Evolutionary conservation across 139 green algal genomes (phyloP).

Genomic region (Ostreobium quekettii): DNA sequence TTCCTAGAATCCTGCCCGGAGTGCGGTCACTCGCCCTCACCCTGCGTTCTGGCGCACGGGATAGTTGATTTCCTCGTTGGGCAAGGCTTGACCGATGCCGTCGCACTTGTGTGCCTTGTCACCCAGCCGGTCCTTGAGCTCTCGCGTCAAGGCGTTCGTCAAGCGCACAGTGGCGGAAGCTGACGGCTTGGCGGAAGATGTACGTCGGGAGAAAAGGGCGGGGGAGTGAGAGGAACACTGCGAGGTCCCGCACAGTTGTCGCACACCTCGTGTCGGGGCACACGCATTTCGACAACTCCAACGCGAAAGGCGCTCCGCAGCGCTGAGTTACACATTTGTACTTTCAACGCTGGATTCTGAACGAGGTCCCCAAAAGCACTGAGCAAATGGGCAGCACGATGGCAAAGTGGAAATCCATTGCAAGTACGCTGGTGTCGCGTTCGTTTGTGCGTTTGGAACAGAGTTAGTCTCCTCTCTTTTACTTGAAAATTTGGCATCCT

Average conservation of each 20-base stretch:
- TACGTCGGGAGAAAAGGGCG: too few relatives aligned
- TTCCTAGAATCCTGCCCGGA: too few relatives aligned
- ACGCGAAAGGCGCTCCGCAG: background rate
- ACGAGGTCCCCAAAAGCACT: background rate
- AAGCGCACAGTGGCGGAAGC: background rate
- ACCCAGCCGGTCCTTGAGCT: constrained; percentile 3
- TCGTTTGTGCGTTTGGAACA: background rate
- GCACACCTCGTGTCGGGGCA: background rate
- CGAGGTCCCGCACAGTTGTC: background rate
- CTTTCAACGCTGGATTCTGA: background rate
- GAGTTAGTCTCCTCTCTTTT: background rate
- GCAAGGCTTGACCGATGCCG: too few relatives aligned
- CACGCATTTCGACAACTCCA: background rate
- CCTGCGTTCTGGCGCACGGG: too few relatives aligned
- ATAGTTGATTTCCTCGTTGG: too few relatives aligned
- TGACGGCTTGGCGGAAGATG: constrained; percentile 12
- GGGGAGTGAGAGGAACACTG: background rate
- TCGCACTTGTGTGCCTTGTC: too few relatives aligned
- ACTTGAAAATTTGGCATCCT: background rate
- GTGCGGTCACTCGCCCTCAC: too few relatives aligned
- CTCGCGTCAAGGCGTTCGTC: constrained; percentile 6
- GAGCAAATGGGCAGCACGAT: background rate
- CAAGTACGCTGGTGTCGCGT: too few relatives aligned
- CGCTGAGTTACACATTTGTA: background rate
- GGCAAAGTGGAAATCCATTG: too few relatives aligned